These are phyloP conservation scores for Fraxinus platypoda DNA, from an alignment of 305 asterid genomes.

Conservation along the genomic window DNA sequence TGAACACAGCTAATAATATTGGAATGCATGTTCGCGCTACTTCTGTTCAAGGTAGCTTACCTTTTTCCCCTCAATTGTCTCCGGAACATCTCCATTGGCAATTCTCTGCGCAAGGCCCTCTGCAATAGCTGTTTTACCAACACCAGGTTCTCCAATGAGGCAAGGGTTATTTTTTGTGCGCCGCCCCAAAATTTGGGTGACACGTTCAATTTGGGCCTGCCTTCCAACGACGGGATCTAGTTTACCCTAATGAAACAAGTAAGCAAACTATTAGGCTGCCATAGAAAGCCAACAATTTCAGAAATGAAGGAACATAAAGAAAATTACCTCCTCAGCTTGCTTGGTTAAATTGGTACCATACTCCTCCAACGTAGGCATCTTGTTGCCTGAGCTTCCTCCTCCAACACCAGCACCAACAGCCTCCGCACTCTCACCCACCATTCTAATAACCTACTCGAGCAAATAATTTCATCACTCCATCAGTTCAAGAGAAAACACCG, in stretches of 20 bases:
- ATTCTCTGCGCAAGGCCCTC: conserved; percentile 98
- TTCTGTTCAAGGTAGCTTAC: conserved; percentile 31
- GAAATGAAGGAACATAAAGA: conserved; percentile 8
- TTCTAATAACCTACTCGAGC: conserved; percentile 64
- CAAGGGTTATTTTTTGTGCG: conserved; percentile 98
- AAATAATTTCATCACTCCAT: conserved; percentile 19
- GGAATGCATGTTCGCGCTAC: not conserved
- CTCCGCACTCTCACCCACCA: conserved; percentile 93
- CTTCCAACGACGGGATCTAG: conserved; percentile 97
- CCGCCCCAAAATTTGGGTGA: conserved; percentile 92
- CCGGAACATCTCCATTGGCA: conserved; percentile 92
- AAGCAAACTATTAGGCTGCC: conserved; percentile 8
- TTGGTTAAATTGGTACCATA: conserved; percentile 96
- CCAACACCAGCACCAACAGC: conserved; percentile 93
- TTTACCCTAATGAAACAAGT: conserved; percentile 64
- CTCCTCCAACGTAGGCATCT: conserved; percentile 97
- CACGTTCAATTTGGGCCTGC: conserved; percentile 85
- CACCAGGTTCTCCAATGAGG: conserved; percentile 99
- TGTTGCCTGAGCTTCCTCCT: conserved; percentile 84
- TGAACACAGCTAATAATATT: not conserved
- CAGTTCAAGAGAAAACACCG: not conserved
- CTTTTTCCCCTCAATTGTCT: conserved; percentile 93
- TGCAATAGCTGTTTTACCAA: conserved; percentile 97
- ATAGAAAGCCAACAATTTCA: conserved; percentile 13
- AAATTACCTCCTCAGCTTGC: conserved; percentile 91